Evolutionary conservation across 352 stramenopile species (phyloP), one percentile per base, ranked within the genome.

Genomic region (Phytopythium chamaehyphon): DNA sequence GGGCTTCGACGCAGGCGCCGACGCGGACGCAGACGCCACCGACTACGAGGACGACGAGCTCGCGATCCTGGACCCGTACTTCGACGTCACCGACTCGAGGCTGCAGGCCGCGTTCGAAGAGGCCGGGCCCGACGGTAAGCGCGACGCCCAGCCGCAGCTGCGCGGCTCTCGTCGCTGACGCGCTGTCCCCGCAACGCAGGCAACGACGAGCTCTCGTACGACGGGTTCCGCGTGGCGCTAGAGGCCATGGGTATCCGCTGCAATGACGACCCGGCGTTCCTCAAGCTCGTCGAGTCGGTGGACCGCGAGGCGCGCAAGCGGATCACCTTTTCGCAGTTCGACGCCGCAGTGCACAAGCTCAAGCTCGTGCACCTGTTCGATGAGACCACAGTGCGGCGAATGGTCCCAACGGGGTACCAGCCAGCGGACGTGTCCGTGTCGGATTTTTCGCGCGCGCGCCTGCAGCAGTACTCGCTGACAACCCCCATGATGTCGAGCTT

Each of bases 301-400:
- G 78, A 89, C 43, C 70, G 73, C 47, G 55, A 76, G 12, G 52
- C 61, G 40, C 58, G 50, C 14, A 59, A 69, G 42, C 51, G 54
- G 7, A 77, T 93, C 39, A 81, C 77, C 38, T 76, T 90, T 40
- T 51, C 65, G 26, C 78, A 92, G 40, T 93, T 95, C 54, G 81
- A 93, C 51, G 76, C 73, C 2, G 78, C 83, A 1, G 80, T 95
- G 33, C 83, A 93, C 66, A 87, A 83, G 42, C 73, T 95, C 51
- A 95, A 95, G 62, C 61, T 95, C 33, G 83, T 90, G 55, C 84
- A 93, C 45, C 68, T 93, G 52, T 91, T 95, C 47, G 83, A 90
- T n/a, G 76, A 90, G 45, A 42, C 54, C 35, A 84, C 80, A 0
- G 66, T 93, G 40, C 55, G 64, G 3, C 70, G 76, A 33, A 82